These are phyloP conservation scores for Pseudogymnoascus sp. DNA, from an alignment of 2,329 filamentous ascomycete genomes.

Conservation along the genomic window DNA sequence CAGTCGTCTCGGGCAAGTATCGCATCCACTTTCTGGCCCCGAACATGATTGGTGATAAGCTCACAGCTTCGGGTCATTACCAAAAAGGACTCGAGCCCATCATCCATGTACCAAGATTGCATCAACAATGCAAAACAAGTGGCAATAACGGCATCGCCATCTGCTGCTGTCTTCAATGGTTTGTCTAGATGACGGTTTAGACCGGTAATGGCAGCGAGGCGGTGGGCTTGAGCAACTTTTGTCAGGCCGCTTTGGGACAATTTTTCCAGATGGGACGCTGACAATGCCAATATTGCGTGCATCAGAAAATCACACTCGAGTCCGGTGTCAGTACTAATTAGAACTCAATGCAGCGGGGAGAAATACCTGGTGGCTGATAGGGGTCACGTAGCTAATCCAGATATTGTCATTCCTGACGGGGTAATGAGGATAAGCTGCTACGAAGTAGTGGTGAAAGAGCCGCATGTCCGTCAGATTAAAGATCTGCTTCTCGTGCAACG, in stretches of 20 bases:
- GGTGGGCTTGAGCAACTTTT: constrained; percentile 11
- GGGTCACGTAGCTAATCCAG: constrained; percentile 60
- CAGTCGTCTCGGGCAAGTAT: background rate
- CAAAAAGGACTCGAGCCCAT: constrained; percentile 53
- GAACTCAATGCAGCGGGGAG: background rate
- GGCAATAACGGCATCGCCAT: constrained; percentile 12
- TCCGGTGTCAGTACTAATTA: background rate
- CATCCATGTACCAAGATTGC: constrained; percentile 48
- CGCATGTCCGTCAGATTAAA: constrained; percentile 59
- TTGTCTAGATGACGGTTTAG: constrained; percentile 12
- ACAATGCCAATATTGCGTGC: constrained; percentile 14
- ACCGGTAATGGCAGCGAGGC: constrained; percentile 13
- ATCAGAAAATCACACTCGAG: constrained; percentile 15
- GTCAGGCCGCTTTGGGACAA: constrained; percentile 7
- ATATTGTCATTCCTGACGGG: constrained; percentile 56
- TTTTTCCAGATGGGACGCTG: constrained; percentile 14
- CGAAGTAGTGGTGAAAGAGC: constrained; percentile 59
- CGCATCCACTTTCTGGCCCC: background rate
- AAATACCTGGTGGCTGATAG: constrained; percentile 55
- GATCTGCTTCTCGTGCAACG: constrained; percentile 21
- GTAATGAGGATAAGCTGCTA: constrained; percentile 53
- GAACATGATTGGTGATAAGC: constrained; percentile 41
- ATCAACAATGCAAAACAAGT: constrained; percentile 52
- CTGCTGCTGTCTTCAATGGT: constrained; percentile 4
- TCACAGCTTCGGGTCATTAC: constrained; percentile 50